These are phyloP conservation scores for Solanum aculeatissimum DNA, from an alignment of 305 asterid genomes.

Conservation along the genomic window DNA sequence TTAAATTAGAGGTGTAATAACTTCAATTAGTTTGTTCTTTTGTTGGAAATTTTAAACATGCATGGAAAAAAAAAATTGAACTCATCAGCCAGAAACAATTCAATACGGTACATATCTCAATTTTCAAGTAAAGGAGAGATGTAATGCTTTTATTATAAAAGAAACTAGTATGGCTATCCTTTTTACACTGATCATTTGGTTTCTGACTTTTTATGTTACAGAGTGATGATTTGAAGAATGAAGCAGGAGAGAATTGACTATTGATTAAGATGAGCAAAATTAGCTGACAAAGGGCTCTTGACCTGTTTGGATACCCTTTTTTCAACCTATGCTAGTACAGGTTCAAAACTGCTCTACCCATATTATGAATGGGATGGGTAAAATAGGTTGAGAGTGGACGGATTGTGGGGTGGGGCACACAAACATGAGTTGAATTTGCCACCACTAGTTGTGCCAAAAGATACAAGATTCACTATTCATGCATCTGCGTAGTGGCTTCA, in stretches of 20 bases:
- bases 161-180: background rate
- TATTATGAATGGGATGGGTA: background rate
- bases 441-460: background rate
- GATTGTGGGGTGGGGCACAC: background rate
- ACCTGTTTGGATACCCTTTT: background rate
- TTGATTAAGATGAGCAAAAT: background rate
- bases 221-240: background rate
- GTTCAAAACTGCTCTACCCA: background rate
- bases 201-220: background rate
- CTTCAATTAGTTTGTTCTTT: background rate
- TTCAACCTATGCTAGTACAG: background rate
- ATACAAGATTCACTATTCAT: background rate
- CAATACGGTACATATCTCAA: background rate
- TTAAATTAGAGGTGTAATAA: background rate
- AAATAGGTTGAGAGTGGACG: background rate
- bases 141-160: background rate
- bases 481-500: background rate
- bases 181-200: background rate
- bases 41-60: background rate
- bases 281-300: background rate
- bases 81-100: background rate
- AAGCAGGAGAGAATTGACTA: background rate
- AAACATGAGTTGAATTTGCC: background rate
- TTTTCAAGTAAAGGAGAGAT: background rate
- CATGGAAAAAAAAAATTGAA: background rate